A percentile compares a stretch with the other conserved stretches of the same genome.
Conservation (phyloP, 23 red algal species). For the Agarophyton chilense region DNA sequence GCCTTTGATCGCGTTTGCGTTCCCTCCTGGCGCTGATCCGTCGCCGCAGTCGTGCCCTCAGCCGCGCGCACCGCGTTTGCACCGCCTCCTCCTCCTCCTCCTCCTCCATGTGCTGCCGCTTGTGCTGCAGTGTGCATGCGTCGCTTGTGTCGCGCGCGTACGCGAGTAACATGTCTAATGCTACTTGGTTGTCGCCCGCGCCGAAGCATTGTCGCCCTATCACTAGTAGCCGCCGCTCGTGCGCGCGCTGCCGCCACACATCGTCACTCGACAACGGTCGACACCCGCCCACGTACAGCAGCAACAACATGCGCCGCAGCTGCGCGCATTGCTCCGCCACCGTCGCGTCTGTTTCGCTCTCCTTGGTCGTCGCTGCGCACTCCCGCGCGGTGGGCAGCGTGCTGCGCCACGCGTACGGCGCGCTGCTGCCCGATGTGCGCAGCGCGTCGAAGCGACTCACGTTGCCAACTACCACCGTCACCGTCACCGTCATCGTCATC, state of each 20-base stretch:
- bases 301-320: background rate
- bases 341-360: too few species aligned
- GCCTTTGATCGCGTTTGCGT: background rate
- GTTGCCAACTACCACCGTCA: background rate
- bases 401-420: background rate
- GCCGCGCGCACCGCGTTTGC: background rate
- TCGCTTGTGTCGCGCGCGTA: background rate
- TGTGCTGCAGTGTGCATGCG: background rate
- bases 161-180: background rate
- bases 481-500: background rate
- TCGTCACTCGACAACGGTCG: background rate
- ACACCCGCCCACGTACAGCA: conserved; percentile 3
- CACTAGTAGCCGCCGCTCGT: background rate
- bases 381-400: background rate
- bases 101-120: background rate
- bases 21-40: conserved; percentile 1
- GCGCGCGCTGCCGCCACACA: background rate
- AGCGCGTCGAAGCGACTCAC: background rate
- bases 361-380: background rate
- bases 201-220: background rate
- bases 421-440: too few species aligned
- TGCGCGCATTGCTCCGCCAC: background rate
- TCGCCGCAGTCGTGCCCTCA: background rate
- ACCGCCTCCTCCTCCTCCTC: too few species aligned
- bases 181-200: background rate